phyloP scores from a whole-genome alignment of 2,329 filamentous ascomycete genomes.

The Basipetospora sp. region DNA sequence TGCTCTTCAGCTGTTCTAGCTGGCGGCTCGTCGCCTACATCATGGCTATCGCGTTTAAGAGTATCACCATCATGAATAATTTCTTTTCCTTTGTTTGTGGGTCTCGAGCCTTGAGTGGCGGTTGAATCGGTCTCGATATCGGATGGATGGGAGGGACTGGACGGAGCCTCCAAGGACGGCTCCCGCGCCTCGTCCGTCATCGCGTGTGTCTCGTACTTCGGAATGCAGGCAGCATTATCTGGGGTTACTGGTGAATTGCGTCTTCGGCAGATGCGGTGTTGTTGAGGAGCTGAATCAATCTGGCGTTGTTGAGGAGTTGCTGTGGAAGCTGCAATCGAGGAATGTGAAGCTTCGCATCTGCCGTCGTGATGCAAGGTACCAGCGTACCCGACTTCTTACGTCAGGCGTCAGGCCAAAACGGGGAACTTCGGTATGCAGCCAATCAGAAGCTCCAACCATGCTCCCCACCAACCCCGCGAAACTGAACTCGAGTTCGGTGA shows the following conservation, averaged over 20 bases:
- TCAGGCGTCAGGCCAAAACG: neutral
- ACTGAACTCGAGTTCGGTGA: constrained; percentile 1
- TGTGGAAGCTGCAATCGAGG: too few relatives aligned
- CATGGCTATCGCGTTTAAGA: constrained; percentile 7
- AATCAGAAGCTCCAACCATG: neutral
- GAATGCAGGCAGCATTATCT: neutral
- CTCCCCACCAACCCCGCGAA: neutral
- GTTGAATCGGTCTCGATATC: constrained; percentile 7
- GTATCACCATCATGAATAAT: constrained; percentile 3
- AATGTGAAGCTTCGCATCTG: neutral
- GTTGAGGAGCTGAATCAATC: too few relatives aligned
- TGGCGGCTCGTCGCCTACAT: constrained; percentile 12
- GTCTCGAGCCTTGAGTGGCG: constrained; percentile 5
- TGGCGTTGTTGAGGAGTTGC: too few relatives aligned
- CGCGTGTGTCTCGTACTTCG: neutral
- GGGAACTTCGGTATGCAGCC: constrained; percentile 1
- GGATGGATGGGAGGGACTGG: neutral
- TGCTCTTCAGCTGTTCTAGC: too few relatives aligned
- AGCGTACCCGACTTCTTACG: constrained; percentile 2
- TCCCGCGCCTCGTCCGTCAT: constrained; percentile 4
- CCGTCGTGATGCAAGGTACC: neutral
- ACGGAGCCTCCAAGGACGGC: neutral
- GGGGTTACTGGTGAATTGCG: too few relatives aligned
- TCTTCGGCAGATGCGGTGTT: too few relatives aligned
- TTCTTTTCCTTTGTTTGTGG: constrained; percentile 8